Base-by-base conservation (phyloP, 169 alveolate species). In the Plasmodium billcollinsi region DNA sequence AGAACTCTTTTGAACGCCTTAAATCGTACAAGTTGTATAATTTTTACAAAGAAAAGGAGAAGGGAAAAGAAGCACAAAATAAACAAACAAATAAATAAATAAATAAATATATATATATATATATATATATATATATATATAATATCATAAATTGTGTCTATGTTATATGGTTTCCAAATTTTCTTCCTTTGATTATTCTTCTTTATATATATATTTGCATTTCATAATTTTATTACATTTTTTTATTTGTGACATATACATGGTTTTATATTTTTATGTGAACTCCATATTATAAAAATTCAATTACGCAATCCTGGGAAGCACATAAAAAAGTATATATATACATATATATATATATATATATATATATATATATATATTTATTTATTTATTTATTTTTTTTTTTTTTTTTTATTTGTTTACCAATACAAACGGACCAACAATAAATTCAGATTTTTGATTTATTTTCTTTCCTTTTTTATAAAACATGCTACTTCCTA, bases 361-460 rank as follows among this genome's bases (percentile, higher is more conserved):
- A n/a, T 54, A 8, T 54, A 54, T 8, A 12, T 5, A 11, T 11
- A 15, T 15, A 59, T 18, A 21, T 61, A 15, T 61, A 61, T 61
- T 61, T 24, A 39, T 49, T 71, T 6, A 49, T 20, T 21, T 47
- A 15, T n/a, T 11, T 26, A 47, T 70, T 14, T 70, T 15, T 70
- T 14, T 7, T n/a, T 26, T 50, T 50, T 4, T 18, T 6, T 49
- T 20, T 45, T 47, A 26, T 47, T 45, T 45, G n/a, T 66, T 72
- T 7, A 76, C 91, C 73, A 83, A 49, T 18, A 83, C 91, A 45
- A 83, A 83, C 2, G 91, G 91, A 9, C 91, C 91, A 33, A 83
- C 86, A 1, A 83, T 24, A 15, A 83, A 72, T 33, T 83, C 91
- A 26, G 50, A 20, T n/a, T 33, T 54, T 3, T 83, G 73, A 63